Evolutionary conservation across 257 asterid genomes (phyloP).

Genomic region (Solanum paucissectum): DNA sequence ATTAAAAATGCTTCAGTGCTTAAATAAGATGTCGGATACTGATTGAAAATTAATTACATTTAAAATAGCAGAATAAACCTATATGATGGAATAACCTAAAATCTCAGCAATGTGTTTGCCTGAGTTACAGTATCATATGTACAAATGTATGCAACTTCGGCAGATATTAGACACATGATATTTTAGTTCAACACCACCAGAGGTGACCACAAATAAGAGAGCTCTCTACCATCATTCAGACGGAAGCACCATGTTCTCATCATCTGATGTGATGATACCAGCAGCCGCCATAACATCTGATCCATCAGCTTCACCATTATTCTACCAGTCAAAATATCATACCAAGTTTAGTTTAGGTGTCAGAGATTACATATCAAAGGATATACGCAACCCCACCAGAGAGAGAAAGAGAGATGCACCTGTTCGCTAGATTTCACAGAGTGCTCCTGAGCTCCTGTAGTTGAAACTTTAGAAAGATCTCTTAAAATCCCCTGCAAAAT

Average conservation of each 20-base stretch:
- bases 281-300: not conserved
- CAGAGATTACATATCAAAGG: not conserved
- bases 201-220: not conserved
- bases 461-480: constrained; percentile 4
- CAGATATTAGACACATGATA: not conserved
- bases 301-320: not conserved
- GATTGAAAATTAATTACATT: not conserved
- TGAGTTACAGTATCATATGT: not conserved
- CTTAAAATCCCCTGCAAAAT: constrained; percentile 3
- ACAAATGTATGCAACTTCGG: not conserved
- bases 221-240: not conserved
- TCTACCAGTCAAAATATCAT: not conserved
- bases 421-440: not conserved
- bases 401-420: not conserved
- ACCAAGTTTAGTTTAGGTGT: not conserved
- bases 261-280: not conserved
- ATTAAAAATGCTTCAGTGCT: not conserved
- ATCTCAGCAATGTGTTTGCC: not conserved
- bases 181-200: not conserved
- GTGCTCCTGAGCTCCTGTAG: not conserved
- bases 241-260: not conserved
- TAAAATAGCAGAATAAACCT: not conserved
- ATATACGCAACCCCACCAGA: not conserved
- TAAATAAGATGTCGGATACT: not conserved
- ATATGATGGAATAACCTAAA: not conserved